Evolutionary conservation across 352 stramenopile species (phyloP).

Genomic region (Peronospora tabacina): DNA sequence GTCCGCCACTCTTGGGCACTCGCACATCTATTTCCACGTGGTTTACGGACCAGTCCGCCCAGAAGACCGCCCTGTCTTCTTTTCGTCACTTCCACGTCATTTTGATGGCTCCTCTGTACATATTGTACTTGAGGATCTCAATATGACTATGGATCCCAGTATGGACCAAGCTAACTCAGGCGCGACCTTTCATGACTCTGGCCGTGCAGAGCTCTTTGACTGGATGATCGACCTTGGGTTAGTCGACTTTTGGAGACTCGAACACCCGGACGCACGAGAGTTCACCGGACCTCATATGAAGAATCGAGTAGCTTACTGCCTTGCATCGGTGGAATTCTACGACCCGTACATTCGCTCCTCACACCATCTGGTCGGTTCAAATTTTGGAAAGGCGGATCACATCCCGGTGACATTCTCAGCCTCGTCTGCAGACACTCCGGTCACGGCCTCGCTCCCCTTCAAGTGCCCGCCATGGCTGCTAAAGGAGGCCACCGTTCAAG

Average conservation of each 20-base stretch:
- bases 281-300: background rate
- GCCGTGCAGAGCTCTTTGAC: background rate
- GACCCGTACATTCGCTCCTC: background rate
- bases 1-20: background rate
- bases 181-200: background rate
- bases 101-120: background rate
- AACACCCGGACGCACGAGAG: background rate
- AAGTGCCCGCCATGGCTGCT: too few species aligned
- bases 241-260: background rate
- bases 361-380: background rate
- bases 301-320: background rate
- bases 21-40: background rate
- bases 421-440: too few species aligned
- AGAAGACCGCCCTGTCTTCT: background rate
- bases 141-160: background rate
- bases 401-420: too few species aligned
- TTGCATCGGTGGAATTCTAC: background rate
- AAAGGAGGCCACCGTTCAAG: too few species aligned
- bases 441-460: too few species aligned
- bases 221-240: background rate
- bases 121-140: background rate
- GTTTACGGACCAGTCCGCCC: background rate
- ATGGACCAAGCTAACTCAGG: background rate
- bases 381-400: background rate
- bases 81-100: background rate